phyloP scores from a whole-genome alignment of 1,284 basidiomycete species.

The Apiotrichum gamsii region DNA sequence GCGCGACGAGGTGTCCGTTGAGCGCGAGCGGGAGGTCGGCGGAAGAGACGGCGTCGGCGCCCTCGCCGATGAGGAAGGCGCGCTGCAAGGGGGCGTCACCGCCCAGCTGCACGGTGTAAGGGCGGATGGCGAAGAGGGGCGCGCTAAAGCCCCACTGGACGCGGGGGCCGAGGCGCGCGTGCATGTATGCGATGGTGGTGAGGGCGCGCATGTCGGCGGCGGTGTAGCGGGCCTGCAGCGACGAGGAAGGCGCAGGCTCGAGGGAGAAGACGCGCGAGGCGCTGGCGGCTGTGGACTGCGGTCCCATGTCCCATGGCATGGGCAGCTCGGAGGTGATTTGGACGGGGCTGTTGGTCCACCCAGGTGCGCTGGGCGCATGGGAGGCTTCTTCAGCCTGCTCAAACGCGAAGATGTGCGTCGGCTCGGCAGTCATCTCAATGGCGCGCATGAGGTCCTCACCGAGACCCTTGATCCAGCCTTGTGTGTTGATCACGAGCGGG shows the following conservation, averaged over 20 bases:
- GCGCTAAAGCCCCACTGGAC: slow-evolving; percentile 60
- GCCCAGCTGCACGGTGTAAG: slow-evolving; percentile 60
- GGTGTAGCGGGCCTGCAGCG: slow-evolving; percentile 54
- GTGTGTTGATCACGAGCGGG: slow-evolving; percentile 88
- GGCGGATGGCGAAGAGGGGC: slow-evolving; percentile 62
- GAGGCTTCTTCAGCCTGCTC: slow-evolving; percentile 14
- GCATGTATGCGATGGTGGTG: slow-evolving; percentile 73
- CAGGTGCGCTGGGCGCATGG: slow-evolving; percentile 1
- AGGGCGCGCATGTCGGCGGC: slow-evolving; percentile 69
- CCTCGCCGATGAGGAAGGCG: slow-evolving; percentile 62
- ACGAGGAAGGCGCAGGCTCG: slow-evolving; percentile 36
- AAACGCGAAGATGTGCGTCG: slow-evolving; percentile 62
- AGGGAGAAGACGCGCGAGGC: slow-evolving; percentile 15
- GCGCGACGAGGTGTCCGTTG: slow-evolving; percentile 72
- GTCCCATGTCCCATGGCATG: background rate
- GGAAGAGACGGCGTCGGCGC: slow-evolving; percentile 64
- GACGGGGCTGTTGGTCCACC: slow-evolving; percentile 32
- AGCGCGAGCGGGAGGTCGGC: slow-evolving; percentile 64
- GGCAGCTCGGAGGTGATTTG: slow-evolving; percentile 16
- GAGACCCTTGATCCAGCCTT: slow-evolving; percentile 94
- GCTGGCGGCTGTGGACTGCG: background rate
- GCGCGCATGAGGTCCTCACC: slow-evolving; percentile 71
- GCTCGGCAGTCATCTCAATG: slow-evolving; percentile 62
- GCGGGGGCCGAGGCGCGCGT: slow-evolving; percentile 48
- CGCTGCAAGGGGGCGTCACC: slow-evolving; percentile 53